Base-by-base conservation (phyloP, 495 filamentous ascomycete species). In the Daldinia caldariorum region DNA sequence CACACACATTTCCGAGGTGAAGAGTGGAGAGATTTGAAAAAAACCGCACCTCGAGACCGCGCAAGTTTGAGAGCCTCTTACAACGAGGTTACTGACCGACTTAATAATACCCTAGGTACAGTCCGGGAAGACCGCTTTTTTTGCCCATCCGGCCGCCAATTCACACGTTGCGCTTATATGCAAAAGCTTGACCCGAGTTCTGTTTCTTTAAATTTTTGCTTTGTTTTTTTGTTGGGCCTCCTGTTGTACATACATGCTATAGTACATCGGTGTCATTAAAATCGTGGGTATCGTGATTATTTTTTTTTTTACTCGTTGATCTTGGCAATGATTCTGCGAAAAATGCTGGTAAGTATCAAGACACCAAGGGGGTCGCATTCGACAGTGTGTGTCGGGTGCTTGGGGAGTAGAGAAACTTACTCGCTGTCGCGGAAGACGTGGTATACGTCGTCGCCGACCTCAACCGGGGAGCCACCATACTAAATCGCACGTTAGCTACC, bases 391-490 rank as follows among this genome's bases (percentile, higher is more conserved):
- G 26, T 26, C 26, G 26, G 26, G 3, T 26, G 26, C 26, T 26
- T 26, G 26, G 26, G 26, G 26, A 26, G 26, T 26, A 26, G 26
- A 3, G 6, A 18, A 58, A 88, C 92, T 78, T 89, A 97, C 95
- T 99, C 95, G 82, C 92, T 90, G 81, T 99, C 95, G 72, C 94
- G 86, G 89, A 96, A 99, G 62, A 99, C 90, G 66, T 90, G 89
- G 83, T 88, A 98, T 85, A 98, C 95, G 69, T 97, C 92, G 69
- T 98, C 94, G 68, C 94, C 94, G 73, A 98, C 93, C 88, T 97
- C 97, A 80, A 99, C 87, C 59, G 96, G 90, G 78, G 91, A 94
- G 62, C 95, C 95, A 80, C 95, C 95, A 77, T 91, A 99, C 95
- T 99, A 71, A 67, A 70, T 22, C 7, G 43, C 14, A 34, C 54